Percentiles rank a stretch among this genome's conserved stretches.
phyloP scores from a whole-genome alignment of 768 basidiomycete genomes.

The Hygrophorus pudorinus region DNA sequence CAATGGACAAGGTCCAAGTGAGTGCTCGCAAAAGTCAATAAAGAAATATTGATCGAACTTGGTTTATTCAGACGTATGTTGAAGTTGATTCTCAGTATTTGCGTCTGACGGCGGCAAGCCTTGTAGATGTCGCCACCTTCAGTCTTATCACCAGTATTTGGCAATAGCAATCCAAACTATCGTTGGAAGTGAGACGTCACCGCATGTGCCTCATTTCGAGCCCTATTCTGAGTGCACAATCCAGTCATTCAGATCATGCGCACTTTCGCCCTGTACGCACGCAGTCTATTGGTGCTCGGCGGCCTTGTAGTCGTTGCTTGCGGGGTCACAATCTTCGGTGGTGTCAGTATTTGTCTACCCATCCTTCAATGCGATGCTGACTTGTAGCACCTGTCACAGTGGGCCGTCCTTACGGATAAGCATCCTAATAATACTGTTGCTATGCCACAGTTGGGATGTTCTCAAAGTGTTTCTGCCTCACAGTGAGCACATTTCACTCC shows the following conservation, averaged over 20 bases:
- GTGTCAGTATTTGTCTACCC: constrained; percentile 16
- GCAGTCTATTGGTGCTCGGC: constrained; percentile 19
- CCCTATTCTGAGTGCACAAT: not conserved
- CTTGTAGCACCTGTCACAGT: constrained; percentile 19
- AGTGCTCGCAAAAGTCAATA: constrained; percentile 4
- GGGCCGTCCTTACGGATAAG: not conserved
- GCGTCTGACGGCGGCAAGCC: not conserved
- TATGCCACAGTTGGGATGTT: not conserved
- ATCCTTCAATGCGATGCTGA: not conserved
- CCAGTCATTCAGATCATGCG: constrained; percentile 32
- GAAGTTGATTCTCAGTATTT: not conserved
- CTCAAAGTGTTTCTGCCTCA: not conserved
- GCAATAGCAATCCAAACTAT: constrained; percentile 23
- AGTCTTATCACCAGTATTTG: constrained; percentile 26
- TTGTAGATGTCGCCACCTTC: constrained; percentile 22
- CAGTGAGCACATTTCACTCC: not conserved
- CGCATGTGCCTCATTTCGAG: not conserved
- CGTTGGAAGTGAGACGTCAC: constrained; percentile 22
- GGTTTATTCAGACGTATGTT: not conserved
- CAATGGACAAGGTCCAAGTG: constrained; percentile 17
- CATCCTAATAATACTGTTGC: not conserved
- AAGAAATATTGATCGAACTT: not conserved
- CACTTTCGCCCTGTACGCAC: constrained; percentile 33
- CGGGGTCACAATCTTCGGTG: constrained; percentile 18
- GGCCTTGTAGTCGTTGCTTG: constrained; percentile 18